Evolutionary conservation across 2,329 filamentous ascomycete species (phyloP).

Genomic region (Arthrocladium fulminans): DNA sequence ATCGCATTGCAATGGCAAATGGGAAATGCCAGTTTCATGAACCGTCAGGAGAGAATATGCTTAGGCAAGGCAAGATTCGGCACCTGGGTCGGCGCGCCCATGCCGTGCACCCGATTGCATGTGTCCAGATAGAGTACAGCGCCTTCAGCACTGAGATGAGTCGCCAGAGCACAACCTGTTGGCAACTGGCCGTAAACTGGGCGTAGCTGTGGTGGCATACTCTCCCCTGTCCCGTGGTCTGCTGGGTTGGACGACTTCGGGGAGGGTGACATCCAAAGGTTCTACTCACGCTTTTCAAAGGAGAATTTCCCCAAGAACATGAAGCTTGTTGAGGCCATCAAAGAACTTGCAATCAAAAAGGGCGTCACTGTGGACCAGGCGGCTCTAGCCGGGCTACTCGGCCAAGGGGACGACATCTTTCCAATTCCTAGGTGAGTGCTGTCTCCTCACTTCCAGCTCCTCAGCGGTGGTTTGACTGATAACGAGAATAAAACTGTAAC

Average conservation of each 20-base stretch:
- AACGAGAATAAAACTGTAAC: constrained; percentile 33
- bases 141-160: constrained; percentile 33
- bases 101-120: constrained; percentile 43
- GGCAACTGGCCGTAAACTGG: constrained; percentile 23
- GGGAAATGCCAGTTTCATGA: neutral
- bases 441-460: neutral
- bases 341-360: constrained; percentile 16
- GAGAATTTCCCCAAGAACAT: constrained; percentile 51
- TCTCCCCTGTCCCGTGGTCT: constrained; percentile 27
- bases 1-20: neutral
- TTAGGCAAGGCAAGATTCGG: constrained; percentile 46
- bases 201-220: constrained; percentile 34
- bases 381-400: constrained; percentile 17
- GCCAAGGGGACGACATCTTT: constrained; percentile 49
- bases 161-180: constrained; percentile 8
- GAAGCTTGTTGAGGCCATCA: constrained; percentile 39
- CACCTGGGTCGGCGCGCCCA: constrained; percentile 47
- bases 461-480: neutral
- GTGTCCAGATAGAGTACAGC: constrained; percentile 48
- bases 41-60: neutral
- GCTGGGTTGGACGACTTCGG: constrained; percentile 22
- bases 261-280: constrained; percentile 38
- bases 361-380: constrained; percentile 14
- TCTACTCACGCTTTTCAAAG: constrained; percentile 41
- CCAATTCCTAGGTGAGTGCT: constrained; percentile 44